A percentile compares a stretch with the other conserved stretches of the same genome.
phyloP scores from a whole-genome alignment of 106 monocot species.

The Apostasia ramifera region DNA sequence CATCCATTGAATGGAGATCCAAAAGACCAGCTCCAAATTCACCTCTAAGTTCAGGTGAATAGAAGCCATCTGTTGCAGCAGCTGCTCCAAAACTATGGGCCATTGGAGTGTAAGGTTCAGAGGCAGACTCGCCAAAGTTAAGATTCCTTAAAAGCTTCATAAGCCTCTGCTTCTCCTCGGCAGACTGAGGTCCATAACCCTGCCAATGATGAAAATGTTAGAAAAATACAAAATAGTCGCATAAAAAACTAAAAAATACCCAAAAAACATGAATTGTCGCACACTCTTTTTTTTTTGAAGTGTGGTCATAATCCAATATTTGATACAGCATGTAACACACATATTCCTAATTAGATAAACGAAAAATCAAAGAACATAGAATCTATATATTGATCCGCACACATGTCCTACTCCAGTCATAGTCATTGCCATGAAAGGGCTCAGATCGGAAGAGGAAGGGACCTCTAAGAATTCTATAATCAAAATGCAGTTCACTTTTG shows the following conservation, averaged over 20 bases:
- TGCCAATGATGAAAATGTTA: conserved; percentile 8
- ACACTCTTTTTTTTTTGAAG: too few relatives aligned
- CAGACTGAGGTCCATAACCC: conserved; percentile 73
- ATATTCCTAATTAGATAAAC: too few relatives aligned
- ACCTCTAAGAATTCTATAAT: too few relatives aligned
- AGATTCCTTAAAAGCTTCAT: conserved; percentile 63
- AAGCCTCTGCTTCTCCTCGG: conserved; percentile 79
- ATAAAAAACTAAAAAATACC: too few relatives aligned
- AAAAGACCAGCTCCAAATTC: conserved; percentile 86
- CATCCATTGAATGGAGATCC: conserved; percentile 83
- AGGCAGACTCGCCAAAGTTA: conserved; percentile 58
- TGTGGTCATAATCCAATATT: too few relatives aligned
- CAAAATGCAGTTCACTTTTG: too few relatives aligned
- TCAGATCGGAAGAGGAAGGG: too few relatives aligned
- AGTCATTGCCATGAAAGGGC: too few relatives aligned
- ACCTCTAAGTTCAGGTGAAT: conserved; percentile 62
- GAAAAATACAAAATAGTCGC: too few relatives aligned
- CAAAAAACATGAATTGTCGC: too few relatives aligned
- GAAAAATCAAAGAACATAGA: neutral
- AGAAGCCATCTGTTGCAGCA: conserved; percentile 36
- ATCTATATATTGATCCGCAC: neutral
- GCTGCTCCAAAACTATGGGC: conserved; percentile 26
- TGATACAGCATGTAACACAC: too few relatives aligned
- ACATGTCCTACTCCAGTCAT: neutral
- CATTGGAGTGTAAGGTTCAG: conserved; percentile 41